phyloP scores from a whole-genome alignment of 805 yeast species.

The Candida insectalens region DNA sequence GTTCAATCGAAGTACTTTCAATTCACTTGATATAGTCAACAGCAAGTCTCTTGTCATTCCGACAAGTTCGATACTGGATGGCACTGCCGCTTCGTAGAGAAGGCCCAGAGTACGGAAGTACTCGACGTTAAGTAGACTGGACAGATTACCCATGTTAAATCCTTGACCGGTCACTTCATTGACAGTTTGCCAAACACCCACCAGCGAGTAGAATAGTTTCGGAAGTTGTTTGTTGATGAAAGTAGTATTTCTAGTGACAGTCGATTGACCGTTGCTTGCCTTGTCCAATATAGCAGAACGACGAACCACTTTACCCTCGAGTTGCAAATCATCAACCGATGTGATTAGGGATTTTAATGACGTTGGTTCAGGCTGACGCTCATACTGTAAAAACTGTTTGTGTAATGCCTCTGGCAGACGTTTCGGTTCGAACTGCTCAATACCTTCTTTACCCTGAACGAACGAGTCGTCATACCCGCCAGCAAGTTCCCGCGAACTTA shows the following conservation, averaged over 20 bases:
- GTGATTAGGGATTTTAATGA: slow-evolving; percentile 2
- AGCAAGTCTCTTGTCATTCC: slow-evolving; percentile 53
- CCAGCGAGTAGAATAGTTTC: slow-evolving; percentile 44
- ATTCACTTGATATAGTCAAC: slow-evolving; percentile 15
- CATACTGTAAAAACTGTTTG: slow-evolving; percentile 25
- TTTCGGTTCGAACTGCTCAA: slow-evolving; percentile 18
- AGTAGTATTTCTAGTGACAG: slow-evolving; percentile 16
- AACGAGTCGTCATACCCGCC: slow-evolving; percentile 45
- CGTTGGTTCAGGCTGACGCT: slow-evolving; percentile 1
- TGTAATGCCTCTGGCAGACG: slow-evolving; percentile 40
- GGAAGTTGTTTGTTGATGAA: slow-evolving; percentile 30
- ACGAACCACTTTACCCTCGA: slow-evolving; percentile 34
- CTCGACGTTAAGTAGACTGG: slow-evolving; percentile 46
- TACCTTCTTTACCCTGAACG: slow-evolving; percentile 27
- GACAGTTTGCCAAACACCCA: slow-evolving; percentile 33
- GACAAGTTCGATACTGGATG: slow-evolving; percentile 35
- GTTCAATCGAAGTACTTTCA: slow-evolving; percentile 1
- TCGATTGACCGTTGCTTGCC: neutral
- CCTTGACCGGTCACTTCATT: slow-evolving; percentile 29
- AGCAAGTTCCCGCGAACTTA: slow-evolving; percentile 65
- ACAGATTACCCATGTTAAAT: slow-evolving; percentile 41
- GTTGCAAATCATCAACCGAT: slow-evolving; percentile 17
- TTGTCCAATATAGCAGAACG: slow-evolving; percentile 28
- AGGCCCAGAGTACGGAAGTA: slow-evolving; percentile 49
- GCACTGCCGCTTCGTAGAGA: slow-evolving; percentile 49